These are phyloP conservation scores for Lyophyllum decastes DNA, from an alignment of 768 basidiomycete genomes.

Conservation along the genomic window DNA sequence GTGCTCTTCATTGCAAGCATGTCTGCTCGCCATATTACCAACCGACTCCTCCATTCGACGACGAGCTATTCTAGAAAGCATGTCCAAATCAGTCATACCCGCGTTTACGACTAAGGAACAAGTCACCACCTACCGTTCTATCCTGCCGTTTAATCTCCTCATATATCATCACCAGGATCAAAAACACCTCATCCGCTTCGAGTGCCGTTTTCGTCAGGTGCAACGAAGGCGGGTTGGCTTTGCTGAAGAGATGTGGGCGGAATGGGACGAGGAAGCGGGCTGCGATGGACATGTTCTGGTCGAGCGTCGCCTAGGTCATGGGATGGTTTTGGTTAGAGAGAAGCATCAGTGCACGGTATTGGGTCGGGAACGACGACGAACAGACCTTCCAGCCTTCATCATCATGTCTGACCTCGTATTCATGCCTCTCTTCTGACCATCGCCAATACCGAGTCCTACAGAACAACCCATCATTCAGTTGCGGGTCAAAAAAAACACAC, in stretches of 20 bases:
- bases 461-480: too few relatives aligned
- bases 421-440: constrained; percentile 44
- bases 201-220: constrained; percentile 42
- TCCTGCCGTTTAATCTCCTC: constrained; percentile 37
- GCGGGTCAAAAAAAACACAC: background rate
- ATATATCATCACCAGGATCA: constrained; percentile 37
- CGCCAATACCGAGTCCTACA: constrained; percentile 43
- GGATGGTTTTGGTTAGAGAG: too few relatives aligned
- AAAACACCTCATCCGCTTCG: constrained; percentile 38
- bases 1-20: too few relatives aligned
- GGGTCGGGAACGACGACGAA: background rate
- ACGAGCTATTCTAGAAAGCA: constrained; percentile 16
- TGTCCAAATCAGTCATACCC: background rate
- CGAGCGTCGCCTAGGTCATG: constrained; percentile 17
- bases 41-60: constrained; percentile 17
- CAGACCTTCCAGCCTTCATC: constrained; percentile 45
- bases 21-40: constrained; percentile 15
- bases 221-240: constrained; percentile 39
- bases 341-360: constrained; percentile 6
- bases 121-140: constrained; percentile 23
- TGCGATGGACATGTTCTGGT: constrained; percentile 30
- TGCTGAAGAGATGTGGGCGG: constrained; percentile 51
- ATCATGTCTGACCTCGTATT: constrained; percentile 44
- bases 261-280: constrained; percentile 45
- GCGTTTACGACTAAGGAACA: too few relatives aligned